Evolutionary conservation across 2,329 filamentous ascomycete species (phyloP).

Genomic region (Zasmidium cellare): DNA sequence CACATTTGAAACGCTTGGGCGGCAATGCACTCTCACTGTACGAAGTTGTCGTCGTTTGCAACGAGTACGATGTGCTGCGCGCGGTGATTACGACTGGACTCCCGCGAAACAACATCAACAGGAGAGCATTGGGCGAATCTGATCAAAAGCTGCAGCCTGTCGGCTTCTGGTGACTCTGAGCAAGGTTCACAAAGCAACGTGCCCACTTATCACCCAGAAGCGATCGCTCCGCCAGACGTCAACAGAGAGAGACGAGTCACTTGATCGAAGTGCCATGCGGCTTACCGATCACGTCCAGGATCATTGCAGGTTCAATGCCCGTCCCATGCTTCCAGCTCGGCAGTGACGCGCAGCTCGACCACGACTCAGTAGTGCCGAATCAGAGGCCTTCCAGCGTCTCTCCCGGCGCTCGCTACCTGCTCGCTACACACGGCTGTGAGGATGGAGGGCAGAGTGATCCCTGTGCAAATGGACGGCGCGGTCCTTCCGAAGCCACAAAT

Average conservation of each 20-base stretch:
- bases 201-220: too few species aligned
- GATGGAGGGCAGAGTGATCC: not conserved
- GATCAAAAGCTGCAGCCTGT: too few species aligned
- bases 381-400: not conserved
- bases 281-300: not conserved
- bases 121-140: too few species aligned
- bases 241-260: not conserved
- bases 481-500: not conserved
- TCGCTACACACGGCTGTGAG: not conserved
- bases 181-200: too few species aligned
- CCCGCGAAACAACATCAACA: too few species aligned
- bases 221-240: too few species aligned
- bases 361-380: not conserved
- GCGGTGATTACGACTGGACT: too few species aligned
- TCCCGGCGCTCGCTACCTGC: not conserved
- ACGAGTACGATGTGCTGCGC: too few species aligned
- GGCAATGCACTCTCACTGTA: too few species aligned
- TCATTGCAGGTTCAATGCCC: not conserved
- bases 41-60: too few species aligned
- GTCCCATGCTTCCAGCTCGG: not conserved
- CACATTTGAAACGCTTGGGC: not conserved
- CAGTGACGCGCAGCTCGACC: not conserved
- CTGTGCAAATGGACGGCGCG: not conserved
- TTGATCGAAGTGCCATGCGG: not conserved
- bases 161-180: too few species aligned